Evolutionary conservation across 768 basidiomycete genomes (phyloP), one percentile per base, ranked within the genome.

Genomic region (Cytidiella melzeri): DNA sequence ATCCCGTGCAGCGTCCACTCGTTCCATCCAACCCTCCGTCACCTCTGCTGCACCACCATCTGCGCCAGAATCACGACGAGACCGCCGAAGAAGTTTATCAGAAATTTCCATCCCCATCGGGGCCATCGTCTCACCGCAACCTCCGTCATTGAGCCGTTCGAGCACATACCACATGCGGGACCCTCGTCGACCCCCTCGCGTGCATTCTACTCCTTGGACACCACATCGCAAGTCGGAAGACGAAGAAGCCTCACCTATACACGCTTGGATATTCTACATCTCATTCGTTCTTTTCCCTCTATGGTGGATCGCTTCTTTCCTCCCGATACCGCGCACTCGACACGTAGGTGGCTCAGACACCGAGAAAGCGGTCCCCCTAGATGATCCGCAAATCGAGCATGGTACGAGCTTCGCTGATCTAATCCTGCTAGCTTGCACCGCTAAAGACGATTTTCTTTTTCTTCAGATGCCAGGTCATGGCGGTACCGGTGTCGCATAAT

Each of bases 111-210:
- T 91, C 19, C 87, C 87, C 2, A 77, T 91, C 48, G 84, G 83
- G 36, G 87, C 87, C 3, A 69, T 88, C 54, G 74, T 91, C 38
- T 81, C 85, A 3, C 87, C 87, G 0, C 86, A 85, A 58, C 86
- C 84, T 21, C 87, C 86, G 4, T 89, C 87, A 6, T 58, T 91
- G 34, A 67, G 72, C 30, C 73, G 69, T 40, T 80, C 80, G 11
- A 65, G 75, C 24, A 73, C 71, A 15, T 90, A 81, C 57, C 85
- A 89, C 59, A 90, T 90, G 87, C 80, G 84, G 27, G 87, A 90
- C 64, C 87, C 86, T 0, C 76, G 80, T 18, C 83, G 72, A 55
- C 84, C 85, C 4, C 73, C 77, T 0, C 79, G 74, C 39, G 65
- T 76, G 3, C 73, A 76, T 48, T 67, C 70, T 45, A 87, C 87